A percentile compares a stretch with the other conserved stretches of the same genome.
These are phyloP conservation scores for Thymus quinquecostatus DNA, from an alignment of 257 asterid genomes.

Conservation along the genomic window DNA sequence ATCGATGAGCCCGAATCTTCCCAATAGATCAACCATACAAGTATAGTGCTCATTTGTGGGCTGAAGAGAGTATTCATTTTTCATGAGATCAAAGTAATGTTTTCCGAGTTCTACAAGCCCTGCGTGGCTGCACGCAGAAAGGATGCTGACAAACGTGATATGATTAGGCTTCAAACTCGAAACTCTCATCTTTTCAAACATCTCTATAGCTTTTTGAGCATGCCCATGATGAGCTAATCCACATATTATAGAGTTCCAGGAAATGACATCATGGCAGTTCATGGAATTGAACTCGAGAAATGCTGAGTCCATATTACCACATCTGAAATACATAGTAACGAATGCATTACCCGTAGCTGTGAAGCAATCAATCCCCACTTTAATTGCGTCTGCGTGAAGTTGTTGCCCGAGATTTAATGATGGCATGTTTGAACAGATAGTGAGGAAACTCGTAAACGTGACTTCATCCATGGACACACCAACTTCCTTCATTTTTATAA, in stretches of 20 bases:
- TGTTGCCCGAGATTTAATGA: constrained; percentile 70
- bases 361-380: constrained; percentile 50
- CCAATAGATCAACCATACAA: constrained; percentile 63
- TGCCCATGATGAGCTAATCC: constrained; percentile 70
- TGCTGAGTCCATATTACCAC: constrained; percentile 60
- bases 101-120: constrained; percentile 62
- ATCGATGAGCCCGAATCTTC: constrained; percentile 58
- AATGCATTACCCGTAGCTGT: constrained; percentile 54
- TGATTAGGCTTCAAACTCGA: constrained; percentile 51
- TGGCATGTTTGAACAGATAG: constrained; percentile 54
- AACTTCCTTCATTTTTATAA: constrained; percentile 52
- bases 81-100: constrained; percentile 49
- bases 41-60: constrained; percentile 63
- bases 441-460: constrained; percentile 61
- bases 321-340: constrained; percentile 60
- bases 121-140: constrained; percentile 68
- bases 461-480: constrained; percentile 51
- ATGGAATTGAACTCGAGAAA: constrained; percentile 48
- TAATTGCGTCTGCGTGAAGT: constrained; percentile 53
- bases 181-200: constrained; percentile 57
- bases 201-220: constrained; percentile 49
- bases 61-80: constrained; percentile 42
- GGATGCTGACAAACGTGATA: constrained; percentile 62
- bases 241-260: constrained; percentile 72
- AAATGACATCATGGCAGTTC: constrained; percentile 47